Conservation (phyloP, 495 filamentous ascomycete species). For the Aspergillus sparsus region DNA sequence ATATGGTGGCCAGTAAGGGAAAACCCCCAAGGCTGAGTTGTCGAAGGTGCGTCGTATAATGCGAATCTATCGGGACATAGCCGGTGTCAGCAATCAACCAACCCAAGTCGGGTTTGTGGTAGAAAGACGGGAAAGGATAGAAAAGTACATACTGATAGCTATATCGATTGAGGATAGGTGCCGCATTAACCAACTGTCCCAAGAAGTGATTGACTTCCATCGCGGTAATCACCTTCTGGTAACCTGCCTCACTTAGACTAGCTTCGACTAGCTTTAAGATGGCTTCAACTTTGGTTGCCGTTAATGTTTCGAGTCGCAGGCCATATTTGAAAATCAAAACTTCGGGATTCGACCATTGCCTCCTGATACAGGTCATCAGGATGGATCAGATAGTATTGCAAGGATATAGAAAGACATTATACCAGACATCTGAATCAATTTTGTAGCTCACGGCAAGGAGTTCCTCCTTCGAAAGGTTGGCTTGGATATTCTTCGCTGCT, state of each 20-base stretch:
- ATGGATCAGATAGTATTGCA: background rate
- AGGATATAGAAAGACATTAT: constrained; percentile 46
- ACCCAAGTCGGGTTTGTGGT: background rate
- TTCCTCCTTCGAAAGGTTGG: constrained; percentile 68
- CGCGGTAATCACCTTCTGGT: constrained; percentile 63
- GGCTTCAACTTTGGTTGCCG: constrained; percentile 39
- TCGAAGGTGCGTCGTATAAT: constrained; percentile 57
- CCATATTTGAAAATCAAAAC: constrained; percentile 62
- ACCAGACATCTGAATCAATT: constrained; percentile 37
- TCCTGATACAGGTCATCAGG: constrained; percentile 31
- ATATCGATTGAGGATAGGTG: constrained; percentile 65
- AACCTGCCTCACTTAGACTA: constrained; percentile 65
- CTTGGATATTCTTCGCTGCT: background rate
- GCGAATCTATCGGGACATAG: constrained; percentile 54
- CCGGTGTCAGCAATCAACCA: background rate
- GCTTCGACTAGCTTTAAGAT: constrained; percentile 54
- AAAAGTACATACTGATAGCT: constrained; percentile 47
- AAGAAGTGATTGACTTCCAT: constrained; percentile 80
- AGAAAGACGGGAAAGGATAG: background rate
- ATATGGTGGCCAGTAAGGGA: constrained; percentile 78
- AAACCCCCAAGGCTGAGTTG: constrained; percentile 63
- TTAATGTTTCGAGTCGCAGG: constrained; percentile 62
- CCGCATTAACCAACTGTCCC: constrained; percentile 61
- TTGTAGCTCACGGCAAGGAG: constrained; percentile 57
- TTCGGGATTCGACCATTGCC: constrained; percentile 64